Evolutionary conservation across 2,329 filamentous ascomycete genomes (phyloP), one percentile per base, ranked within the genome.

Genomic region (Lachnellula suecica): DNA sequence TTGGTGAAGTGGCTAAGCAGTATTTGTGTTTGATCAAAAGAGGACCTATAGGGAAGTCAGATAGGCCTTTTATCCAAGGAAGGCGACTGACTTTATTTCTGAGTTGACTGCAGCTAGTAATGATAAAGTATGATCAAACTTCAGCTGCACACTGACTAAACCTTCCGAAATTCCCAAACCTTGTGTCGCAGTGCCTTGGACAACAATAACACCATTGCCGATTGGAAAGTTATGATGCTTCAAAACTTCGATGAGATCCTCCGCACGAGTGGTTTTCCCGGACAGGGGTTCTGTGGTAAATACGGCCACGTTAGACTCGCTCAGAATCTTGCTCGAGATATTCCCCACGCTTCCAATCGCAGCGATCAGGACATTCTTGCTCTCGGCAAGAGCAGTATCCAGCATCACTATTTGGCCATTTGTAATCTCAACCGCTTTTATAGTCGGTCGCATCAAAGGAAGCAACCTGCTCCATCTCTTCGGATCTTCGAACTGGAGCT

Each of bases 401-500:
- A 63, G 42, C 1, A 60, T 47, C 2, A 64, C 40, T 15, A 52
- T 29, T 20, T 53, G 47, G 2, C 52, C 54, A 42, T 37, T 51
- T 15, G 47, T 25, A 8, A 40, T 52, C 10, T 57, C 44, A 22
- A 62, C 41, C 4, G 41, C 43, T 47, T 51, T 61, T 49, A 56
- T 49, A 7, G 60, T 59, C 31, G 62, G 62, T 13, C 59, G 53
- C 41, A 64, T 62, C n/a, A 64, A 51, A n/a, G 59, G 57, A 51
- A 62, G 58, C 8, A 64, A 52, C 7, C 59, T 50, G 42, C 34
- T 56, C 62, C 62, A 64, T 51, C 58, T 47, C 27, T 47, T 42
- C n/a, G 58, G 47, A 40, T 60, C 53, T 6, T 58, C 53, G 29
- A 63, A 51, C 20, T 58, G 24, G 20, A 64, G 59, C 13, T 59